phyloP scores from a whole-genome alignment of 1,284 basidiomycete genomes.

The Boletellus sp. region DNA sequence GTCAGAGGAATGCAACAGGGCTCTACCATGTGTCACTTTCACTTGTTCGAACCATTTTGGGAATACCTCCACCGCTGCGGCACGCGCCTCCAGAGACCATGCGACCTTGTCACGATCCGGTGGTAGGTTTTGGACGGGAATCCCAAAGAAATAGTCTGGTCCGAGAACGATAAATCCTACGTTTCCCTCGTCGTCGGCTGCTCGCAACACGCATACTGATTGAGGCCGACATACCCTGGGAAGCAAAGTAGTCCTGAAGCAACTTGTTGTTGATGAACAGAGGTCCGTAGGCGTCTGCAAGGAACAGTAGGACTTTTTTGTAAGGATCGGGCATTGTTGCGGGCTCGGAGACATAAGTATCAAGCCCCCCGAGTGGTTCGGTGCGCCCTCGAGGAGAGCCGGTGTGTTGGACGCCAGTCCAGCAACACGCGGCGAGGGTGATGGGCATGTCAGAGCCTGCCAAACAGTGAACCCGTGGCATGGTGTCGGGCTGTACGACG shows the following conservation, averaged over 20 bases:
- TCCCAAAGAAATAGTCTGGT: constrained; percentile 31
- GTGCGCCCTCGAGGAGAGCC: constrained; percentile 43
- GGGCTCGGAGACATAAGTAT: constrained; percentile 52
- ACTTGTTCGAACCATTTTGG: constrained; percentile 25
- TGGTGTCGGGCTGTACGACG: neutral
- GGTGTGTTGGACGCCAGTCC: constrained; percentile 44
- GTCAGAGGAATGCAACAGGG: neutral
- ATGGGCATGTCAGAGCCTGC: constrained; percentile 12
- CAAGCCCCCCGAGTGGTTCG: constrained; percentile 42
- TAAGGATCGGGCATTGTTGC: constrained; percentile 3
- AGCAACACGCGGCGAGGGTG: constrained; percentile 43
- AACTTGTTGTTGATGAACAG: constrained; percentile 48
- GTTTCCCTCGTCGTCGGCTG: neutral
- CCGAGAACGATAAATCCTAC: constrained; percentile 28
- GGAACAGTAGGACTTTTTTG: constrained; percentile 46
- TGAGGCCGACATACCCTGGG: constrained; percentile 34
- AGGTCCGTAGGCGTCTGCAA: constrained; percentile 48
- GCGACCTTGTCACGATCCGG: constrained; percentile 7
- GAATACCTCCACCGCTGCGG: constrained; percentile 14
- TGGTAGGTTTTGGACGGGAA: constrained; percentile 7
- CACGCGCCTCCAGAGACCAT: constrained; percentile 14
- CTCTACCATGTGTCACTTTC: constrained; percentile 14
- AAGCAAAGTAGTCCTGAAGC: constrained; percentile 50
- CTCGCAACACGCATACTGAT: neutral
- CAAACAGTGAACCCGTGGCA: neutral